Percentiles rank a stretch among this genome's conserved stretches.
Conservation (phyloP, 2,329 filamentous ascomycete species). For the Nigrograna mackinnonii region DNA sequence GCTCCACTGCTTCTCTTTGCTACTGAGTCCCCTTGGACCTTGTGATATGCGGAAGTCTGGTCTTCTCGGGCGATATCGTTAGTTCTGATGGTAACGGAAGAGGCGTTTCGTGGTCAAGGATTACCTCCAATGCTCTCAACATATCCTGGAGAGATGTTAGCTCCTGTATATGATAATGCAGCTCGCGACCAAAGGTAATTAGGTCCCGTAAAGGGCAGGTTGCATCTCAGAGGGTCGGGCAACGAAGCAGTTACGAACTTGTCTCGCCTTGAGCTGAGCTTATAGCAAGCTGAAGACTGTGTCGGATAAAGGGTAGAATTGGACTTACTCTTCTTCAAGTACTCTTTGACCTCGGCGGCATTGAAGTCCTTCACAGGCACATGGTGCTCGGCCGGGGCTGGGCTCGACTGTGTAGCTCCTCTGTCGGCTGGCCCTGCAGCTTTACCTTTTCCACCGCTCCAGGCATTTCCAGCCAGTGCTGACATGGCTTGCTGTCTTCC, state of each 20-base stretch:
- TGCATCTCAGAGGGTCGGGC: no score
- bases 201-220: no score
- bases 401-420: conserved; percentile 15
- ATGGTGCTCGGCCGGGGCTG: conserved; percentile 28
- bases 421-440: conserved; percentile 19
- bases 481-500: conserved; percentile 37
- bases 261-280: no score
- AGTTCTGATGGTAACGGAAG: conserved; percentile 17
- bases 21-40: conserved; percentile 44
- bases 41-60: conserved; percentile 38
- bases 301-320: conserved; percentile 1
- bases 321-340: conserved; percentile 44
- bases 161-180: no score
- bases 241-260: no score
- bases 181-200: background rate
- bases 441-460: conserved; percentile 36
- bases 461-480: conserved; percentile 35
- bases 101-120: conserved; percentile 5
- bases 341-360: conserved; percentile 45
- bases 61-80: conserved; percentile 20
- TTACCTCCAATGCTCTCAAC: conserved; percentile 33
- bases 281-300: background rate
- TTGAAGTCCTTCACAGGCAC: conserved; percentile 48
- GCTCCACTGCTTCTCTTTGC: conserved; percentile 40
- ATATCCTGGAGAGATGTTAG: conserved; percentile 18